These are phyloP conservation scores for Corymbia citriodora DNA, from an alignment of 441 rosid genomes.

Conservation along the genomic window DNA sequence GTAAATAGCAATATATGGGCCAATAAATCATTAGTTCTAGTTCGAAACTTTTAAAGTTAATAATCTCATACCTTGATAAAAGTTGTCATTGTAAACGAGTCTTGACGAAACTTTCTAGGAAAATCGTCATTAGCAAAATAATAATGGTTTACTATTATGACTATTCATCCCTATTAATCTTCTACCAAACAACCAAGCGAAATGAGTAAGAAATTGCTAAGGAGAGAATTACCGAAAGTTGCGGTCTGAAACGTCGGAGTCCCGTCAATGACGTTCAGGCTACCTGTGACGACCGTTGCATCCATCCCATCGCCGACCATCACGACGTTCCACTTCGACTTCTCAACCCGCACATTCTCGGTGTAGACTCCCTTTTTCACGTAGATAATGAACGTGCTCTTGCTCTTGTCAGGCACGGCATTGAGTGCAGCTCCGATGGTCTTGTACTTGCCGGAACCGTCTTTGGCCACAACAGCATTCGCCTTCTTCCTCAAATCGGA, in stretches of 20 bases:
- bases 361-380: constrained; percentile 63
- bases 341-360: constrained; percentile 65
- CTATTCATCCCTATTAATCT: too few species aligned
- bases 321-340: constrained; percentile 58
- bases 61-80: too few species aligned
- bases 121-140: too few species aligned
- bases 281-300: constrained; percentile 44
- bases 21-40: too few species aligned
- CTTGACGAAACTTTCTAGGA: too few species aligned
- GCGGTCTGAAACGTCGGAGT: constrained; percentile 71
- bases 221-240: constrained; percentile 44
- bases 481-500: constrained; percentile 26
- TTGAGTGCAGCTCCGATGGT: constrained; percentile 53
- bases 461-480: too few species aligned
- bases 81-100: too few species aligned
- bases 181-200: not conserved
- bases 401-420: constrained; percentile 43
- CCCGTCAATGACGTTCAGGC: constrained; percentile 56
- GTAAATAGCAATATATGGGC: too few species aligned
- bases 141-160: too few species aligned
- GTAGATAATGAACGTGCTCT: constrained; percentile 47
- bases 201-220: not conserved
- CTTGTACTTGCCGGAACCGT: not conserved
- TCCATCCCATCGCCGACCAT: constrained; percentile 76
- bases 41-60: too few species aligned